Evolutionary conservation across 306 rosid species (phyloP).

Genomic region (Potentilla sterilis): DNA sequence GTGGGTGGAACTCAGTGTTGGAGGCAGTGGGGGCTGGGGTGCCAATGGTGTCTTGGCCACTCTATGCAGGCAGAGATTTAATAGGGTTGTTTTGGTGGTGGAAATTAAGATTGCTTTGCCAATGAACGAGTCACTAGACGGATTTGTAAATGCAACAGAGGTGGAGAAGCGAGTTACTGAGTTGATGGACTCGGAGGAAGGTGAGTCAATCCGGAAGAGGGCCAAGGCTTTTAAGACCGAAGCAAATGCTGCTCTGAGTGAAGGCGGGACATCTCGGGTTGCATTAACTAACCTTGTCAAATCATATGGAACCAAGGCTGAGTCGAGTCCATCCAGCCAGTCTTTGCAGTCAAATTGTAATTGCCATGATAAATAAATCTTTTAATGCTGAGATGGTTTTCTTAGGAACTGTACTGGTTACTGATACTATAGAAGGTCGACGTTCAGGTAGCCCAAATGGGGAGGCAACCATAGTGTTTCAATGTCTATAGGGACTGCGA

Average conservation of each 20-base stretch:
- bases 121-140: conserved; percentile 20
- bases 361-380: not conserved
- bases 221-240: not conserved
- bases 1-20: conserved; percentile 71
- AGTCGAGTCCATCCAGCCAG: not conserved
- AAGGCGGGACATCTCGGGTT: conserved; percentile 24
- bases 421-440: not conserved
- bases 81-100: conserved; percentile 36
- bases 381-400: not conserved
- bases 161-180: conserved; percentile 45
- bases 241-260: conserved; percentile 24
- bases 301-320: conserved; percentile 12
- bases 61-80: conserved; percentile 53
- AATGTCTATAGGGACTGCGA: not conserved
- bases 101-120: conserved; percentile 51
- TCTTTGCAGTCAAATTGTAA: not conserved
- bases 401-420: not conserved
- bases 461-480: not conserved
- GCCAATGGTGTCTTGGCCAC: conserved; percentile 57
- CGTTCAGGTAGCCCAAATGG: not conserved
- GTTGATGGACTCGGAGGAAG: conserved; percentile 40
- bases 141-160: conserved; percentile 37
- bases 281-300: conserved; percentile 19
- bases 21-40: conserved; percentile 48
- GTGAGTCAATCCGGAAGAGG: conserved; percentile 18